Conservation (phyloP, 1,284 basidiomycete genomes). For the Prillingera fragicola region DNA sequence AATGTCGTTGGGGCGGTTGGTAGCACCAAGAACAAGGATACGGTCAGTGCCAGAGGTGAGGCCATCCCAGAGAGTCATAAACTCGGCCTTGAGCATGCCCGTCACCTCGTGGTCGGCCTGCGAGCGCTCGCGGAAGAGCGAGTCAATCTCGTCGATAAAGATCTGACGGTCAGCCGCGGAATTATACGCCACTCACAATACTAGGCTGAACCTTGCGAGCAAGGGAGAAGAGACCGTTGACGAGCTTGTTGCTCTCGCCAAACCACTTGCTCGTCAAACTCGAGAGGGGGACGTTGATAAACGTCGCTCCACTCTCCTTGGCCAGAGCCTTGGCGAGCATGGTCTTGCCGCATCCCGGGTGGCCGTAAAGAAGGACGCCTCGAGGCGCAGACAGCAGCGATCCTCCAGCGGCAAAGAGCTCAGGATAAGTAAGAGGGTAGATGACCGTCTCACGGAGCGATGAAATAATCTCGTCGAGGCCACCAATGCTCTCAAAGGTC, state of each 20-base stretch:
- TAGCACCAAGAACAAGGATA: conserved; percentile 91
- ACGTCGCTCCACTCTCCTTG: conserved; percentile 93
- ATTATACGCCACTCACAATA: conserved; percentile 50
- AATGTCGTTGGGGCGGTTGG: conserved; percentile 80
- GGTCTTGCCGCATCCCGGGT: conserved; percentile 89
- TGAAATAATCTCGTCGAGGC: conserved; percentile 84
- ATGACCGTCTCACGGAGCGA: conserved; percentile 93
- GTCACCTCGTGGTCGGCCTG: conserved; percentile 95
- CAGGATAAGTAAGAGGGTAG: conserved; percentile 87
- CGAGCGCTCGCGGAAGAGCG: conserved; percentile 79
- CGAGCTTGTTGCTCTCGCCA: conserved; percentile 96
- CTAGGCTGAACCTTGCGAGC: conserved; percentile 67
- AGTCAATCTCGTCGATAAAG: conserved; percentile 79
- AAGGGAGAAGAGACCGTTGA: conserved; percentile 75
- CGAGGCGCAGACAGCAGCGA: conserved; percentile 55
- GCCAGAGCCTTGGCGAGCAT: conserved; percentile 94
- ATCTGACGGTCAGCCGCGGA: conserved; percentile 46
- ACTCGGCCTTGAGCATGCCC: conserved; percentile 99
- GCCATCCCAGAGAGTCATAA: conserved; percentile 99
- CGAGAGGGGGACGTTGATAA: conserved; percentile 76
- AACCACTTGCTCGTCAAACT: conserved; percentile 84
- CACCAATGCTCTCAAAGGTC: conserved; percentile 63
- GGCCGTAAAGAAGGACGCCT: conserved; percentile 76
- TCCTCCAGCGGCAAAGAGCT: conserved; percentile 72
- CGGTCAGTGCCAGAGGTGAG: conserved; percentile 71